Evolutionary conservation across 1,284 basidiomycete species (phyloP), one percentile per base, ranked within the genome.

Genomic region (Malassezia restricta): DNA sequence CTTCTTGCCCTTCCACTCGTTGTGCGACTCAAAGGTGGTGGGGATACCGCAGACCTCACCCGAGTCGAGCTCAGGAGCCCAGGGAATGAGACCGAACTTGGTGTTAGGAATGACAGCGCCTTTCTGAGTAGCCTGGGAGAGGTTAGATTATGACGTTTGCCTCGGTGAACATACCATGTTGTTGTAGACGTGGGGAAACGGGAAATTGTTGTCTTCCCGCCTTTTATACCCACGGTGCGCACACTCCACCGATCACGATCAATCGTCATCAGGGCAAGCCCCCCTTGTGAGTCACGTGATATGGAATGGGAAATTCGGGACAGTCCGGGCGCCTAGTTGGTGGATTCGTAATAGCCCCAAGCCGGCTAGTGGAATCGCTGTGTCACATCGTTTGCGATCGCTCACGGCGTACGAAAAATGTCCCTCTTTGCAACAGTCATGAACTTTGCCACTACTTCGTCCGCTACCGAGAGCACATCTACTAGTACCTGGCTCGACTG

Each of bases 1-100:
- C 75, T 85, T 87, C 79, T 88, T 87, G 68, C 82, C 83, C 74
- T 83, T 84, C 83, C 83, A 86, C 42, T 80, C 63, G 14, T 66
- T 60, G 59, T 82, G 78, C 17, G 81, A 83, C 54, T 76, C 58
- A 48, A 75, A 48, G 56, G 67, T 62, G 47, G 76, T 62, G 38
- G 72, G 73, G 17, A 63, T 55, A 33, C 74, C 74, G 55, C 73
- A 75, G 5, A 64, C 68, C 35, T 63, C 54, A 40, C 66, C 64
- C 69, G 81, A 76, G 37, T 83, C 84, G 49, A 86, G 80, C 71
- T 80, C 82, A 15, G 80, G 76, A 2, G 78, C 74, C 71, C 80
- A 86, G 5, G 82, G 80, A 47, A 87, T 76, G 65, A 83, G 80
- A 24, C 68, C 72, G 75, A 87, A 85, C 8, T 75, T 78, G 40